Conservation (phyloP, 2,329 filamentous ascomycete species). For the Ciborinia camelliae region DNA sequence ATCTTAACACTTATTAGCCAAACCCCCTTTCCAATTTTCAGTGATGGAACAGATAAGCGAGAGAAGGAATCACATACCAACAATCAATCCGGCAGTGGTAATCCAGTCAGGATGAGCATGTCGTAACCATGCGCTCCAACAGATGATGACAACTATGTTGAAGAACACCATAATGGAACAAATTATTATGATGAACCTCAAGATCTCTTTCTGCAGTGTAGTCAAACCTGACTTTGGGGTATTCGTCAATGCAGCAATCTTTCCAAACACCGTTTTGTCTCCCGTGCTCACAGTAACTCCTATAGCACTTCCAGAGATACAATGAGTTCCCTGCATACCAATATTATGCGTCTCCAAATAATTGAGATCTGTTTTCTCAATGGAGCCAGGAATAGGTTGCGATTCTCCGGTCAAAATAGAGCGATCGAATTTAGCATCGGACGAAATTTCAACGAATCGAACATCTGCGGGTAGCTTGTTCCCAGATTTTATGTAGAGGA, state of each 20-base stretch:
- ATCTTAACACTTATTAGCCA: background rate
- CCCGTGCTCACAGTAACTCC: conserved; percentile 71
- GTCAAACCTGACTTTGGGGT: conserved; percentile 64
- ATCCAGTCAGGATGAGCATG: conserved; percentile 66
- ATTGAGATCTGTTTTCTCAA: conserved; percentile 65
- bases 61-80: conserved; percentile 54
- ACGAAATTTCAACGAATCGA: conserved; percentile 63
- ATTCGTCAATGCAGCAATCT: conserved; percentile 68
- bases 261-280: conserved; percentile 69
- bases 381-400: conserved; percentile 56
- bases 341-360: conserved; percentile 74
- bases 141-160: conserved; percentile 59
- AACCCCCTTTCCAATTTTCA: background rate
- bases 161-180: conserved; percentile 62
- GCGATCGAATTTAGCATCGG: conserved; percentile 69
- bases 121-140: conserved; percentile 69
- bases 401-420: conserved; percentile 72
- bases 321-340: conserved; percentile 74
- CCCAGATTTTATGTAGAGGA: conserved; percentile 64
- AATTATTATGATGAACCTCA: conserved; percentile 69
- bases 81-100: conserved; percentile 65
- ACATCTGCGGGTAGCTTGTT: conserved; percentile 73
- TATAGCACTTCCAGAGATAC: conserved; percentile 61
- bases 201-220: conserved; percentile 66
- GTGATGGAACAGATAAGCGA: conserved; percentile 46